These are phyloP conservation scores for Scorias spongiosa DNA, from an alignment of 2,329 filamentous ascomycete species.

Conservation along the genomic window DNA sequence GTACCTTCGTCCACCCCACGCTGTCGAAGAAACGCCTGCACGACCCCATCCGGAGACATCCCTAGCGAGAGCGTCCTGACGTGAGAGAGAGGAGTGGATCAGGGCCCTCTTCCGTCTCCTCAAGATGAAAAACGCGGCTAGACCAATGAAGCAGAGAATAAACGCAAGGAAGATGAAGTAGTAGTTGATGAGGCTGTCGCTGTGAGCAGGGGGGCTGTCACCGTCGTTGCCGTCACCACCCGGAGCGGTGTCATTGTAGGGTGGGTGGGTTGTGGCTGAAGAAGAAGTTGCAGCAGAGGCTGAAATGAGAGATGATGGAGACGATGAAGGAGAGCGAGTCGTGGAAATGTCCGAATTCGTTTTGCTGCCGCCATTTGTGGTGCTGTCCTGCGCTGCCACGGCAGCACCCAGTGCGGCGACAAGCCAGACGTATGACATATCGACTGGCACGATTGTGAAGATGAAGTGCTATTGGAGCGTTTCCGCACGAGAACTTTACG, in stretches of 20 bases:
- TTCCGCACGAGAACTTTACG: no score
- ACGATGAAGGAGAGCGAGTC: no score
- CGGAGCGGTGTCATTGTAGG: not conserved
- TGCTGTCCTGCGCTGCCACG: no score
- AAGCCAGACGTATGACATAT: no score
- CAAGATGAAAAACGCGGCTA: slow-evolving; percentile 31
- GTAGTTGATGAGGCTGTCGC: slow-evolving; percentile 26
- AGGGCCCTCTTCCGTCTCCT: slow-evolving; percentile 23
- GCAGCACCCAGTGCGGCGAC: no score
- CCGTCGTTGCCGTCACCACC: not conserved
- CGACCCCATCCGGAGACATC: slow-evolving; percentile 16
- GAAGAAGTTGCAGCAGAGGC: not conserved
- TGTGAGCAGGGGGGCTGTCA: slow-evolving; percentile 2
- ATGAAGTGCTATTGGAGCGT: no score
- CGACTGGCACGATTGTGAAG: no score
- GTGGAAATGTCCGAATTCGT: no score
- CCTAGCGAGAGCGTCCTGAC: slow-evolving; percentile 20
- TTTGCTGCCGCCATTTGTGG: no score
- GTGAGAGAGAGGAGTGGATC: slow-evolving; percentile 6
- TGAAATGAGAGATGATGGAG: no score
- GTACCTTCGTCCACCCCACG: slow-evolving; percentile 7
- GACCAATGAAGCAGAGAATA: slow-evolving; percentile 30
- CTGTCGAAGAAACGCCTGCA: slow-evolving; percentile 9
- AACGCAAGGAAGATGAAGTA: slow-evolving; percentile 45
- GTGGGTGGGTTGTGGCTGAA: not conserved